Evolutionary conservation across 108 stramenopile species (phyloP).

Genomic region (Cyclotella distinguenda): DNA sequence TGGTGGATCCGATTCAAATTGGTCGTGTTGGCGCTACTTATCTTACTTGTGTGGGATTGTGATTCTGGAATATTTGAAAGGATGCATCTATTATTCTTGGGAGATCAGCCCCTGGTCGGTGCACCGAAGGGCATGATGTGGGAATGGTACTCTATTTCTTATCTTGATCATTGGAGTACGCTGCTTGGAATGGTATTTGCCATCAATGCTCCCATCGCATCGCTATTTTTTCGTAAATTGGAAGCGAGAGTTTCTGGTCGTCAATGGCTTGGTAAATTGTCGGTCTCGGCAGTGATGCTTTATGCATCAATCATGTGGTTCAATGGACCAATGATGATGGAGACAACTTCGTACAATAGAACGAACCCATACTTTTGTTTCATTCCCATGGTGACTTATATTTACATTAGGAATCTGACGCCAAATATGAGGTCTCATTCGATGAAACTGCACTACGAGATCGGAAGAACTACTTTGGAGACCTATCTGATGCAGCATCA

Average conservation of each 20-base stretch:
- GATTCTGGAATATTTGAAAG: conserved; percentile 73
- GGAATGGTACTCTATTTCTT: conserved; percentile 97
- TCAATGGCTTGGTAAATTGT: conserved; percentile 67
- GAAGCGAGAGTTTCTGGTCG: conserved; percentile 50
- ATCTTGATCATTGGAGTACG: conserved; percentile 94
- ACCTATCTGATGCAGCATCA: conserved; percentile 99
- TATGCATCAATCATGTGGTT: conserved; percentile 72
- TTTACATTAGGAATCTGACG: conserved; percentile 93
- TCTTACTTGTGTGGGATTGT: conserved; percentile 89
- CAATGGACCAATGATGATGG: conserved; percentile 67
- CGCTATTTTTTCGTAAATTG: conserved; percentile 83
- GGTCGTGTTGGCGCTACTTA: conserved; percentile 69
- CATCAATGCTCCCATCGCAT: conserved; percentile 87
- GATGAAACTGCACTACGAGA: conserved; percentile 82
- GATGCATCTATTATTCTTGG: conserved; percentile 80
- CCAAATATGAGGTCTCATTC: conserved; percentile 81
- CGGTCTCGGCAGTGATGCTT: conserved; percentile 55
- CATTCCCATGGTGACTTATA: conserved; percentile 89
- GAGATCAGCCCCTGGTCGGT: conserved; percentile 72
- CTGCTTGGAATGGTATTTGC: conserved; percentile 97
- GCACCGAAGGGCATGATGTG: conserved; percentile 83
- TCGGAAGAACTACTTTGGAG: conserved; percentile 97
- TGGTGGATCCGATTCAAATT: conserved; percentile 90
- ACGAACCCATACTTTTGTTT: conserved; percentile 96
- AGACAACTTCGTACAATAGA: conserved; percentile 89